Base-by-base conservation (phyloP, 495 filamentous ascomycete genomes). In the Aspergillus sclerotiicarbonarius region DNA sequence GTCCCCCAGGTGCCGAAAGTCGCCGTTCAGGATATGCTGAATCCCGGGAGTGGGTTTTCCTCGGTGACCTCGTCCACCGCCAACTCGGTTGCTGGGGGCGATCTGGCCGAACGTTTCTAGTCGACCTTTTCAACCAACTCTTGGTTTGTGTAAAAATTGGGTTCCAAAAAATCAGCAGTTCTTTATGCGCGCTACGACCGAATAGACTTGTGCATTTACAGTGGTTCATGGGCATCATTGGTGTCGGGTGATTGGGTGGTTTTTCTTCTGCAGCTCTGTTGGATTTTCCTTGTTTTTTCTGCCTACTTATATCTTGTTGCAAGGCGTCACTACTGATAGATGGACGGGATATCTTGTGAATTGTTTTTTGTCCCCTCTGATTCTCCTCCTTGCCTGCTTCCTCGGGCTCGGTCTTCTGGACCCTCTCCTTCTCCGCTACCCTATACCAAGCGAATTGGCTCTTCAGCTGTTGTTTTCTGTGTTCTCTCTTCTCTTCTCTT, bases 1-100 rank as follows among this genome's bases (percentile, higher is more conserved):
- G 87, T 95, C n/a, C 91, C 90, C 6, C 85, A 88, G 71, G 82
- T 92, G 2, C 91, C 91, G 52, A 95, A 92, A 67, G 88, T 96
- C 16, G 87, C 90, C 1, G 90, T 96, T 5, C 91, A 95, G 60
- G 92, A 96, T 63, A 79, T 97, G 61, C 73, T 97, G 56, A 88
- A 85, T 57, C 79, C 82, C 1, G 73, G 77, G 44, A 83, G 78
- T 53, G 87, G 86, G 2, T 91, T 86, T 67, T 70, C 73, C 4
- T 83, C 81, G 33, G 77, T 82, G 41, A 76, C 69, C 31, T 82
- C 82, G 12, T 84, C 80, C 16, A 72, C 73, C 19, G 76, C 70
- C 52, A 82, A 77, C 39, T 76, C 80, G 8, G 70, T 83, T 33
- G 75, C 74, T 5, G 76, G 75, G 15, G 67, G 67, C 45, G 74